Evolutionary conservation across 345 rosid genomes (phyloP), one percentile per base, ranked within the genome.

Genomic region (Lumnitzera littorea): DNA sequence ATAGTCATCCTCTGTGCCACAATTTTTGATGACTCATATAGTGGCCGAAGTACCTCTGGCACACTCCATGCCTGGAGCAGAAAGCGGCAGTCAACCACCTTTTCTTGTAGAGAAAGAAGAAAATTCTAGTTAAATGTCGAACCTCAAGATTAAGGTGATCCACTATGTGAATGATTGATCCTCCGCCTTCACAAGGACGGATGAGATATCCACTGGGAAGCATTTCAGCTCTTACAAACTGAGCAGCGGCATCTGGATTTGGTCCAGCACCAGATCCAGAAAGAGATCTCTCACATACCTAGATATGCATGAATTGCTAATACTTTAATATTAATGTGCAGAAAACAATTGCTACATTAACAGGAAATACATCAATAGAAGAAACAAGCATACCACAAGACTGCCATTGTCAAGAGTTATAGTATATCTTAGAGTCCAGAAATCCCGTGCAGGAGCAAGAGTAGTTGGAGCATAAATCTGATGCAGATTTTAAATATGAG

Each of bases 211-310:
- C 99, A 72, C 98, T 88, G 20, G 99, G 94, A 65, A 86, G 96
- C 88, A 85, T 78, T 80, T 91, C 98, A 31, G 90, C 99, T 71
- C 99, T 88, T 64, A 95, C 96, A 68, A 91, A 95, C 73, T 91
- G 97, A 67, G 91, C 69, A 64, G 94, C 80, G 51, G 91, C 76
- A 16, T 86, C 83, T 51, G 91, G 68, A 67, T 74, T 84, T 51
- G 94, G 98, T 49, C 96, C 96, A 55, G 96, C 85, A 66, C 98
- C 96, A 63, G 98, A 79, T 56, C 97, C 97, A 60, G 97, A 88
- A 49, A 95, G 96, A 54, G 99, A 95, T 68, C 98, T 87, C 86
- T 95, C 99, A 65, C 99, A 95, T 49, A 95, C 85, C 99, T 95
- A 64, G 17, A 3, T 20, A 0, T 20, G 20, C 20, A 20, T 20